Evolutionary conservation across 2,329 filamentous ascomycete species (phyloP), one percentile per base, ranked within the genome.

Genomic region (Scytalidium sp.): DNA sequence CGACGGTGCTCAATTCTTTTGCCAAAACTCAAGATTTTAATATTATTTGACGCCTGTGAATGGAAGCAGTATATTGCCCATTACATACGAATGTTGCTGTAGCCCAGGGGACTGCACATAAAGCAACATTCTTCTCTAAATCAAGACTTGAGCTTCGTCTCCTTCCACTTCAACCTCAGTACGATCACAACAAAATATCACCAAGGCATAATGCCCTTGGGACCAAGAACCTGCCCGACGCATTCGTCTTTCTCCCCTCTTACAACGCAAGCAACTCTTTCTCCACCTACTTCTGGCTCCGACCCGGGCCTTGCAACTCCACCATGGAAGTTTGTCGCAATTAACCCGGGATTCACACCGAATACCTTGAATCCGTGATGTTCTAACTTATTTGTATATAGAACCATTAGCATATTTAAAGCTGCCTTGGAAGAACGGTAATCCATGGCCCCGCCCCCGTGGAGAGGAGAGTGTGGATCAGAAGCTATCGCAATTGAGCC

Each of bases 231-330:
- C 32, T 49, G 59, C 3, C 59, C 59, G 43, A 54, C 50, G 41
- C 55, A 50, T 15, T n/a, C 46, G 45, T 61, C 59, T 23, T 49
- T 48, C 19, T 59, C 57, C n/a, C 56, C 59, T 29, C 41, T 52
- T 8, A 59, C 47, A 7, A 57, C 51, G 20, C 39, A 23, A 19
- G 53, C 58, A 45, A 61, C 45, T 25, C 50, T 49, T 29, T 57
- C 50, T 15, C 70, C 69, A 50, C 71, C 69, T 15, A 71, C 63
- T 55, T 67, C 63, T 9, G 54, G 50, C 25, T 46, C 52, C 15
- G 47, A 23, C 20, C 19, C 55, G 46, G 42, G 43, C 48, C 36
- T 13, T 39, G 36, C 45, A 41, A 29, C 19, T 10, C 29, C 20
- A 36, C 29, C 25, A 43, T 50, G 19, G 56, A 48, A 49, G 23